Conservation (phyloP, 805 yeast species). For the Ascoidea rubescens region DNA sequence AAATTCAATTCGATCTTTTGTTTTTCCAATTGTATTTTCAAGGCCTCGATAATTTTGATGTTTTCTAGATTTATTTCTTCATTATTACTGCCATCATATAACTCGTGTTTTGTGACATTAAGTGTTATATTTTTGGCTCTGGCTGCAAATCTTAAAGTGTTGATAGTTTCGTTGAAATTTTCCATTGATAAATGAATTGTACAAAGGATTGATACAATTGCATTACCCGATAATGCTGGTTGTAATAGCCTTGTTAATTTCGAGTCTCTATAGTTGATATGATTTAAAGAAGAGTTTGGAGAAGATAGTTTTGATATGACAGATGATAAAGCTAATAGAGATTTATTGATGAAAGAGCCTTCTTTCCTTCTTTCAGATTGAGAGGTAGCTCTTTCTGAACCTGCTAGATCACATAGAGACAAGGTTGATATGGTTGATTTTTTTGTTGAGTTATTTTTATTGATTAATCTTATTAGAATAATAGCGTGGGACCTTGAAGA, state of each 20-base stretch:
- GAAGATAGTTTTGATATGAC: constrained; percentile 72
- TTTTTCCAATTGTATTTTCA: constrained; percentile 44
- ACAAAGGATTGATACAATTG: constrained; percentile 75
- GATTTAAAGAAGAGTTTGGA: constrained; percentile 24
- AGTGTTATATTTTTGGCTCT: constrained; percentile 79
- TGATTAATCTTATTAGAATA: constrained; percentile 47
- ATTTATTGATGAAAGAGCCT: constrained; percentile 87
- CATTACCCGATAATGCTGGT: constrained; percentile 81
- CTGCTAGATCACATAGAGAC: constrained; percentile 89
- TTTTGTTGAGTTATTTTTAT: constrained; percentile 26
- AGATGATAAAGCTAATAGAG: constrained; percentile 78
- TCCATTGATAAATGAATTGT: constrained; percentile 60
- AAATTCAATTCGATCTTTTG: constrained; percentile 39
- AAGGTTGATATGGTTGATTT: constrained; percentile 39
- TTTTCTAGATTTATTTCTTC: constrained; percentile 24
- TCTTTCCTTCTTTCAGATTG: constrained; percentile 71
- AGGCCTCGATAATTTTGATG: constrained; percentile 38
- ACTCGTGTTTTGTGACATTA: constrained; percentile 42
- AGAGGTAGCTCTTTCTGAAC: constrained; percentile 75
- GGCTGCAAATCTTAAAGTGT: constrained; percentile 84
- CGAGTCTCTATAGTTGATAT: constrained; percentile 88
- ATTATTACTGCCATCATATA: constrained; percentile 13
- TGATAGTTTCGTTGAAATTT: constrained; percentile 63
- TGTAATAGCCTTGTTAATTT: constrained; percentile 82
- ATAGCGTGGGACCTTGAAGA: constrained; percentile 91